Conservation (phyloP, 352 stramenopile genomes). For the Globisporangium nunn region DNA sequence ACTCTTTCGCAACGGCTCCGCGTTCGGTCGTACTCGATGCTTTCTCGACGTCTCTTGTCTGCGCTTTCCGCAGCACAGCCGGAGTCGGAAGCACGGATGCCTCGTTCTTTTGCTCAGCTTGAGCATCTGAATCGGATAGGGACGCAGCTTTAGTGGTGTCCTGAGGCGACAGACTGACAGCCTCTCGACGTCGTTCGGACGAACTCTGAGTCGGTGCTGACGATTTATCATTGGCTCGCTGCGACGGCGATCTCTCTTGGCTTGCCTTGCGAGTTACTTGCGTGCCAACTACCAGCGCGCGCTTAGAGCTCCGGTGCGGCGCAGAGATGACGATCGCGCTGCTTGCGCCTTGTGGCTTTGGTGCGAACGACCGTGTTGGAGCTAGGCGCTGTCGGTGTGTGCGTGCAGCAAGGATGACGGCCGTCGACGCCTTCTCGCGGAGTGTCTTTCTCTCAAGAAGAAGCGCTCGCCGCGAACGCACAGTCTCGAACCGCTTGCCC, state of each 20-base stretch:
- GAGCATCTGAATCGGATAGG: neutral
- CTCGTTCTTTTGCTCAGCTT: neutral
- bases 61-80: neutral
- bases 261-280: neutral
- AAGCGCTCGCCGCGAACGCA: constrained; percentile 22
- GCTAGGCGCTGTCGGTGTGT: neutral
- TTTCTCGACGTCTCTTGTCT: neutral
- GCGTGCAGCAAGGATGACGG: neutral
- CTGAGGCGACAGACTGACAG: no score
- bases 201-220: neutral
- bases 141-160: neutral
- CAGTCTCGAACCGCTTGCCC: constrained; percentile 18
- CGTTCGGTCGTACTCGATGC: neutral
- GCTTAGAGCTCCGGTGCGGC: neutral
- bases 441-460: constrained; percentile 18
- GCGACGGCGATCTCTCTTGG: neutral
- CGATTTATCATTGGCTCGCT: neutral
- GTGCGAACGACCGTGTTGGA: neutral
- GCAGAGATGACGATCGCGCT: neutral
- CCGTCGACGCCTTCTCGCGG: constrained; percentile 2
- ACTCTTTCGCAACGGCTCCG: neutral
- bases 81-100: no score
- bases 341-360: neutral
- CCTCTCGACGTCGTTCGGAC: no score
- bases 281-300: neutral